Conservation (phyloP, 2,329 filamentous ascomycete species). For the Sporothrix dimorphospora region DNA sequence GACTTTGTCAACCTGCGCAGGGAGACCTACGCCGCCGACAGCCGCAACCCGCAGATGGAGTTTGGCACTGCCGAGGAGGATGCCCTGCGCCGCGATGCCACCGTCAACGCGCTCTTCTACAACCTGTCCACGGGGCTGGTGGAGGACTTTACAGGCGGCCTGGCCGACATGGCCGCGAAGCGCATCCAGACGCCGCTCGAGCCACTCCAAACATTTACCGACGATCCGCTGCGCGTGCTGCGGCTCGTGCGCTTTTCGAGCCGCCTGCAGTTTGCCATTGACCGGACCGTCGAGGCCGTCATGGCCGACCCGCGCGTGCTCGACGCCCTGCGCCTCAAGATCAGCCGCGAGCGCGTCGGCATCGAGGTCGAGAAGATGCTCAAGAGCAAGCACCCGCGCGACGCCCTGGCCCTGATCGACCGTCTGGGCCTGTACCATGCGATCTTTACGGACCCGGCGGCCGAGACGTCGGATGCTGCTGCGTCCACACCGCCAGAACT, state of each 20-base stretch:
- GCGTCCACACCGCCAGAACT: background rate
- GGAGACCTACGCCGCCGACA: constrained; percentile 87
- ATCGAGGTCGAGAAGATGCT: constrained; percentile 92
- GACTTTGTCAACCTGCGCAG: constrained; percentile 94
- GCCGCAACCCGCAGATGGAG: constrained; percentile 87
- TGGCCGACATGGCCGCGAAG: constrained; percentile 71
- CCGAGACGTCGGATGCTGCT: background rate
- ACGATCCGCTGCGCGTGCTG: constrained; percentile 86
- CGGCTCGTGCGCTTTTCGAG: constrained; percentile 89
- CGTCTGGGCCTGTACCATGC: constrained; percentile 69
- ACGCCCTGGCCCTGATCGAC: constrained; percentile 67
- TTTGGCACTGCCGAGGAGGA: constrained; percentile 93
- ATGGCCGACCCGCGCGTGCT: constrained; percentile 84
- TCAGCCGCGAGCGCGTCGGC: constrained; percentile 87
- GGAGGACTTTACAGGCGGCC: constrained; percentile 83
- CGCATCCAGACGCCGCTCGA: constrained; percentile 85
- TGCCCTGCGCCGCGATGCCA: constrained; percentile 85
- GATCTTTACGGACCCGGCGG: constrained; percentile 70
- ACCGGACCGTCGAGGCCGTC: constrained; percentile 65
- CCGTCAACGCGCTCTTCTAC: constrained; percentile 94
- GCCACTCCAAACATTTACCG: constrained; percentile 89
- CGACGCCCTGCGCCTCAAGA: constrained; percentile 79
- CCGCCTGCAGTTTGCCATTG: constrained; percentile 78
- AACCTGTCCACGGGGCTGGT: constrained; percentile 79
- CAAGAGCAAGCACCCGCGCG: constrained; percentile 67